phyloP scores from a whole-genome alignment of 2,329 filamentous ascomycete species.

The Penicillium vulpinum region DNA sequence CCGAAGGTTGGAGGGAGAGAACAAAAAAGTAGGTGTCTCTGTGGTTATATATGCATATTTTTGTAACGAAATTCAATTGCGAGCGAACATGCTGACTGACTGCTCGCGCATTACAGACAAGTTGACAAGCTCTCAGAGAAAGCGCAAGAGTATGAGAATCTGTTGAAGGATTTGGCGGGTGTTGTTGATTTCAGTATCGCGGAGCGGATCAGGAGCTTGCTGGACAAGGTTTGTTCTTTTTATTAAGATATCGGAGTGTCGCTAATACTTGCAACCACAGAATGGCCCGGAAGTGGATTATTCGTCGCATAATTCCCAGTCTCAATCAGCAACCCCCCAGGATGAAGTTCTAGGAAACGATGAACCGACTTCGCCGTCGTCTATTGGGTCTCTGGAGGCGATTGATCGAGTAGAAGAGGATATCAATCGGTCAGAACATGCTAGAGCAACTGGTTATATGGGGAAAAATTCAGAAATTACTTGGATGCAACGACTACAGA shows the following conservation, averaged over 20 bases:
- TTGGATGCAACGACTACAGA: slow-evolving; percentile 46
- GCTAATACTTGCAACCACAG: slow-evolving; percentile 16
- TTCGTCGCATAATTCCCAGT: slow-evolving; percentile 26
- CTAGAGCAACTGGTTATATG: slow-evolving; percentile 45
- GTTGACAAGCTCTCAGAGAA: slow-evolving; percentile 37
- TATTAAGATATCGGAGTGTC: neutral
- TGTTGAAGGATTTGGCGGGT: slow-evolving; percentile 39
- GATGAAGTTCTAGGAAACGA: slow-evolving; percentile 31
- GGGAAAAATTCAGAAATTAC: slow-evolving; percentile 50
- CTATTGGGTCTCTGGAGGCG: slow-evolving; percentile 46
- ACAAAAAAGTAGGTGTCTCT: slow-evolving; percentile 35
- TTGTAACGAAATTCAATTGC: neutral
- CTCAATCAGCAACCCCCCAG: slow-evolving; percentile 32
- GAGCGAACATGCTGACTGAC: slow-evolving; percentile 4
- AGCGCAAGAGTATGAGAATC: slow-evolving; percentile 40
- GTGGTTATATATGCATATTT: neutral
- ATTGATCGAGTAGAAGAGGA: slow-evolving; percentile 50
- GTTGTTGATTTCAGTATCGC: slow-evolving; percentile 36
- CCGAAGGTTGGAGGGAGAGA: slow-evolving; percentile 41
- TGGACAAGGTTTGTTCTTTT: slow-evolving; percentile 38
- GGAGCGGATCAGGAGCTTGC: slow-evolving; percentile 36
- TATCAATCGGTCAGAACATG: slow-evolving; percentile 39
- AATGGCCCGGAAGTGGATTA: slow-evolving; percentile 26
- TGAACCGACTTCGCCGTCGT: slow-evolving; percentile 32
- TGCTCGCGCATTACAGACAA: slow-evolving; percentile 26